A percentile compares a stretch with the other conserved stretches of the same genome.
Evolutionary conservation across 345 rosid species (phyloP).

Genomic region (Salix brachista): DNA sequence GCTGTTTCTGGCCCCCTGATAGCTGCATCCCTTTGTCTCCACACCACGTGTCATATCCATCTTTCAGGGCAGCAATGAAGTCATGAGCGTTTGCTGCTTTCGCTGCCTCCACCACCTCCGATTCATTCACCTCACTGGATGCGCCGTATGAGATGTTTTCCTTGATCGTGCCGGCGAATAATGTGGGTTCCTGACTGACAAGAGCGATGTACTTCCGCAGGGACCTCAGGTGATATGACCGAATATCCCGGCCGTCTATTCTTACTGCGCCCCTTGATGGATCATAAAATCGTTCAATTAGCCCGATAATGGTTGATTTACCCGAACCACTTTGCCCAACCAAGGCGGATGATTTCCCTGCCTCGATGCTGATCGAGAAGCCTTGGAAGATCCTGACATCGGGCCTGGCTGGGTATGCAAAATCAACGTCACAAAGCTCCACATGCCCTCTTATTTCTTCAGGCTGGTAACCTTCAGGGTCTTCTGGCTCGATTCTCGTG

Average conservation of each 20-base stretch:
- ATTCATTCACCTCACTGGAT: constrained; percentile 1
- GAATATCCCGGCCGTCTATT: constrained; percentile 26
- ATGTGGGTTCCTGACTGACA: constrained; percentile 29
- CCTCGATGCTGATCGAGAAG: constrained; percentile 22
- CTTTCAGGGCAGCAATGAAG: constrained; percentile 21
- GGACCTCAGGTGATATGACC: constrained; percentile 19
- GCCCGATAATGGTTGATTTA: constrained; percentile 25
- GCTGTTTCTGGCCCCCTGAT: constrained; percentile 38
- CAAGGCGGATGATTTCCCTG: constrained; percentile 29
- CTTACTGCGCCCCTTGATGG: constrained; percentile 14
- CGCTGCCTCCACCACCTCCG: constrained; percentile 22
- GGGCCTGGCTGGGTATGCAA: constrained; percentile 31
- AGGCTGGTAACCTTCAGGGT: constrained; percentile 6
- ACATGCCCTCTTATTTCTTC: constrained; percentile 16
- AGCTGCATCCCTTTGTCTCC: constrained; percentile 34
- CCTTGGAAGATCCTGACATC: constrained; percentile 18
- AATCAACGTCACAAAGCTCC: constrained; percentile 19
- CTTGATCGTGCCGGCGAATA: constrained; percentile 20
- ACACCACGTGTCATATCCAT: constrained; percentile 31
- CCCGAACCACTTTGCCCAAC: constrained; percentile 37
- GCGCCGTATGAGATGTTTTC: constrained; percentile 22
- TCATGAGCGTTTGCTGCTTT: constrained; percentile 29
- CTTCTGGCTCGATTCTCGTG: constrained; percentile 25
- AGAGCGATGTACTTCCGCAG: constrained; percentile 22
- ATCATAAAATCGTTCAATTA: constrained; percentile 29